Evolutionary conservation across 2,329 filamentous ascomycete genomes (phyloP), one percentile per base, ranked within the genome.

Genomic region (Pestalotiopsis sp.): DNA sequence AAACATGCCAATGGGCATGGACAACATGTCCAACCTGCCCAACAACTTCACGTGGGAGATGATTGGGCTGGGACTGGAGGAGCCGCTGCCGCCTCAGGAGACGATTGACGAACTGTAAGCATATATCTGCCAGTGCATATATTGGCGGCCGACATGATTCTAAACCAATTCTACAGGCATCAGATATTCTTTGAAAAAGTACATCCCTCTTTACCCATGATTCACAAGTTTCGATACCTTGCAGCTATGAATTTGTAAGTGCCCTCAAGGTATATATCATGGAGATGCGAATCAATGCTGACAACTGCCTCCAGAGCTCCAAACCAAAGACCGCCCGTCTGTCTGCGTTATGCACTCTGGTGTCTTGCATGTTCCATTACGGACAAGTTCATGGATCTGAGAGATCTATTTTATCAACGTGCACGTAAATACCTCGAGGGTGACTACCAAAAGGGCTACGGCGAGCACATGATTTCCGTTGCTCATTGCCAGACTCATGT

Each of bases 331-430:
- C 95, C 96, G 1, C 94, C 95, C 0, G 89, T 97, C 38, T 94
- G 92, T 71, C 82, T 99, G 63, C 90, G 96, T 73, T 99, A 99
- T 80, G 94, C 93, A 66, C 97, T 98, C 85, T 98, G 95, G 95
- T 93, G 91, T n/a, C 82, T 94, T 74, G 94, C 95, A n/a, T 94
- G 94, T 70, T 91, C 93, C 4, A 87, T 94, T 57, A 90, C 89
- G 3, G 94, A 97, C 68, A 96, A 94, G 76, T 98, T 93, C 77
- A 84, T 86, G 40, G 88, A 89, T 66, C 80, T 97, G 14, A 94
- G 94, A 75, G 92, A 94, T 66, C 89, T 97, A 70, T 98, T 98
- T 78, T 99, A 99, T 78, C 89, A 92, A 70, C 88, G 94, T 64
- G 89, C 95, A 13, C 89, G 95, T 68, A 98, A 97, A 77, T 98